A percentile compares a stretch with the other conserved stretches of the same genome.
These are phyloP conservation scores for Diddensiella santjacobensis DNA, from an alignment of 805 yeast genomes.

Conservation along the genomic window DNA sequence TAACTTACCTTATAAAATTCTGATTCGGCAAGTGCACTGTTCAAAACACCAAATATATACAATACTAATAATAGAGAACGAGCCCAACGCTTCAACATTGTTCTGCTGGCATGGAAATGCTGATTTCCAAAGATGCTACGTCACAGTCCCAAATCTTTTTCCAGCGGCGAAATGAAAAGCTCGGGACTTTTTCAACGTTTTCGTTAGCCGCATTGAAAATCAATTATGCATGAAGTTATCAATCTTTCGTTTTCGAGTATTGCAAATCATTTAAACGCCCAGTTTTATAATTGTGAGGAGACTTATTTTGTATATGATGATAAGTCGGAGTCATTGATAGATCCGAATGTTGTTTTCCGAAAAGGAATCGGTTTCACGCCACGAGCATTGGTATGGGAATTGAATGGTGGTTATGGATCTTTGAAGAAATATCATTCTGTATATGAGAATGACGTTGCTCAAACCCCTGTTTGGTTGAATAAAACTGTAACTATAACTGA, in stretches of 20 bases:
- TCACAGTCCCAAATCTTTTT: too few relatives aligned
- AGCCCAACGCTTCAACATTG: neutral
- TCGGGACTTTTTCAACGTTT: too few relatives aligned
- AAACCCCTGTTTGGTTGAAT: conserved; percentile 16
- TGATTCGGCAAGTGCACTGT: too few relatives aligned
- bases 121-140: neutral
- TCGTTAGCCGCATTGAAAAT: too few relatives aligned
- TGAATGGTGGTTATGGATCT: conserved; percentile 71
- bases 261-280: conserved; percentile 74
- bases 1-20: too few relatives aligned
- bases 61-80: neutral
- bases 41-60: neutral
- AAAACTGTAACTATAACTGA: conserved; percentile 1
- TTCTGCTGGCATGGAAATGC: neutral
- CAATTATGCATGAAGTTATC: conserved; percentile 77
- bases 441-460: conserved; percentile 19
- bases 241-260: conserved; percentile 67
- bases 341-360: conserved; percentile 47
- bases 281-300: conserved; percentile 79
- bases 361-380: conserved; percentile 67
- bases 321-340: conserved; percentile 33
- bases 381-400: conserved; percentile 77
- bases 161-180: too few relatives aligned
- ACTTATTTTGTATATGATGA: conserved; percentile 51
- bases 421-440: conserved; percentile 29